Percentiles rank a stretch among this genome's conserved stretches.
Conservation (phyloP, 2,329 filamentous ascomycete genomes). For the Malbranchea zuffiana region DNA sequence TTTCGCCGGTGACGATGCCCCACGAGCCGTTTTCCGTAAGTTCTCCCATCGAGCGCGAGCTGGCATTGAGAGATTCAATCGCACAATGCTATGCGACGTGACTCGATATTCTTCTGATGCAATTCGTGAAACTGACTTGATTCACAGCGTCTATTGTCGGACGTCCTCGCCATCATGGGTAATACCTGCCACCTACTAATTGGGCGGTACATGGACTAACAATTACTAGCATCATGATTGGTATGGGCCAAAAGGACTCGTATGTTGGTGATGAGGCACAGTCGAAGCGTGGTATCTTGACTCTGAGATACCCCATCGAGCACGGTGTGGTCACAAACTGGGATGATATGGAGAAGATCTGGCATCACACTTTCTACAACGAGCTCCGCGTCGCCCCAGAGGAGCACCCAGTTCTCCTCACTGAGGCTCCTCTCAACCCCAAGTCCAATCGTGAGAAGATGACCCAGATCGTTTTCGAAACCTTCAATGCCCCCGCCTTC, state of each 20-base stretch:
- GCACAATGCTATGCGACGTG: not conserved
- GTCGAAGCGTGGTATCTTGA: conserved; percentile 99
- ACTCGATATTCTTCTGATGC: not conserved
- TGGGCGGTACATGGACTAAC: conserved; percentile 5
- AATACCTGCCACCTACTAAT: conserved; percentile 35
- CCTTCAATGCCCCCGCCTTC: conserved; percentile 99
- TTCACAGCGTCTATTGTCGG: conserved; percentile 90
- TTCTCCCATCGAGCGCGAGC: conserved; percentile 35
- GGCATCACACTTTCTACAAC: conserved; percentile 99
- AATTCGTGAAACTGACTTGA: conserved; percentile 17
- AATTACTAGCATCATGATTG: conserved; percentile 89
- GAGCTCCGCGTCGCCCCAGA: conserved; percentile 99
- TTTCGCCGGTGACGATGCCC: conserved; percentile 99
- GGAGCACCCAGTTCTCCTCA: conserved; percentile 98
- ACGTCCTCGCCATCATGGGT: conserved; percentile 99
- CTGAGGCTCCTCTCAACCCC: conserved; percentile 99
- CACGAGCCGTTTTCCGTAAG: conserved; percentile 99
- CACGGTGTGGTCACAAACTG: conserved; percentile 99
- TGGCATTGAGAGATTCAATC: no score
- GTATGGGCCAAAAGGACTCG: conserved; percentile 99
- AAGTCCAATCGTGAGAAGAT: conserved; percentile 99
- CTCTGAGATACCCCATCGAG: conserved; percentile 98
- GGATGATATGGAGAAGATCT: conserved; percentile 99
- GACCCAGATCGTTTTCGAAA: conserved; percentile 99
- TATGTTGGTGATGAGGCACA: conserved; percentile 99